Conservation (phyloP, 2,329 filamentous ascomycete species). For the Exophiala bonariae region DNA sequence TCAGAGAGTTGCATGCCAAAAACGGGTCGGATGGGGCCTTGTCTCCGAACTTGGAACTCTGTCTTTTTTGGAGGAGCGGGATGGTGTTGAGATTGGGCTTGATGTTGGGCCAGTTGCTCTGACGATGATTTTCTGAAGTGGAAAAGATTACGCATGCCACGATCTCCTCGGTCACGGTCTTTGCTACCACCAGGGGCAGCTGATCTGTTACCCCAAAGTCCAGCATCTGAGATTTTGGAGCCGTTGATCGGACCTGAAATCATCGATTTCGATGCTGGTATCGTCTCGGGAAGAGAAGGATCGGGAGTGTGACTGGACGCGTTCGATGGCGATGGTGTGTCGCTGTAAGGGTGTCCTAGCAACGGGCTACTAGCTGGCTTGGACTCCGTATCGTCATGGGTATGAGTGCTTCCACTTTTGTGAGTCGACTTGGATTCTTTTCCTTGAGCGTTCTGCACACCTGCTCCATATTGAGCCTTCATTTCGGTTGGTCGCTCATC, state of each 20-base stretch:
- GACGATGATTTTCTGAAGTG: conserved; percentile 25
- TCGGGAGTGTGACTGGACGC: conserved; percentile 32
- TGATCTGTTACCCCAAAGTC: conserved; percentile 81
- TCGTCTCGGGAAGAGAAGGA: conserved; percentile 23
- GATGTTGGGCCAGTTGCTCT: conserved; percentile 20
- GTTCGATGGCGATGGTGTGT: conserved; percentile 37
- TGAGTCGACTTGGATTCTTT: conserved; percentile 25
- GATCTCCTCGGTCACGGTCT: conserved; percentile 39
- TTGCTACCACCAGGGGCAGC: conserved; percentile 58
- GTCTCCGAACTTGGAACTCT: conserved; percentile 14
- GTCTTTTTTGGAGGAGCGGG: conserved; percentile 11
- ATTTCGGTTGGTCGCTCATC: conserved; percentile 68
- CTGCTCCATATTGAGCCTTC: conserved; percentile 38
- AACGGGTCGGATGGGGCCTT: conserved; percentile 58
- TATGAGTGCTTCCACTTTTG: not conserved
- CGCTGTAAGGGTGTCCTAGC: conserved; percentile 18
- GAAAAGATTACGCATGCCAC: conserved; percentile 20
- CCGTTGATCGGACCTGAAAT: conserved; percentile 88
- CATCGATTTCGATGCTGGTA: conserved; percentile 38
- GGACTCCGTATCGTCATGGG: conserved; percentile 14
- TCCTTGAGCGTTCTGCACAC: conserved; percentile 21
- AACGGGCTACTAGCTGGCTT: conserved; percentile 10
- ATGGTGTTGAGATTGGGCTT: conserved; percentile 4
- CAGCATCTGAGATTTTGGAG: conserved; percentile 76
- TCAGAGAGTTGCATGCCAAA: conserved; percentile 86